A percentile compares a stretch with the other conserved stretches of the same genome.
Conservation (phyloP, 495 filamentous ascomycete species). For the Talaromyces thailandensis region DNA sequence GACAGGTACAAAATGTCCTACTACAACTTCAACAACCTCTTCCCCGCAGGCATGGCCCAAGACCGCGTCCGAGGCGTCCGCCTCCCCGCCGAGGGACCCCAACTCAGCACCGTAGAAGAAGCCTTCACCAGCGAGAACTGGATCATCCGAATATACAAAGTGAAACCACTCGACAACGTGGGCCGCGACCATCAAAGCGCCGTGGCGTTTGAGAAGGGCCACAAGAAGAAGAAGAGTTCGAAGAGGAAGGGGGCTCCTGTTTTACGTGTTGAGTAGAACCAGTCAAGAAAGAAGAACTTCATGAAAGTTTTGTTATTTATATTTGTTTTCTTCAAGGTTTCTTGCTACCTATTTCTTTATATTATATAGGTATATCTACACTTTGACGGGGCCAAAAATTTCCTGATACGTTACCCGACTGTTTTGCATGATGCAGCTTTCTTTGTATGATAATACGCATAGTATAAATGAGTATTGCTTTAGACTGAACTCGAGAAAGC, state of each 20-base stretch:
- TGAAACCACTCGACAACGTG: constrained; percentile 96
- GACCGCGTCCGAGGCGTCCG: constrained; percentile 80
- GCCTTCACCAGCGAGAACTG: constrained; percentile 99
- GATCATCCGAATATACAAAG: constrained; percentile 99
- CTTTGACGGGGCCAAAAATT: neutral
- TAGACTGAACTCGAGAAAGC: neutral
- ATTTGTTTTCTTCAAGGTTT: neutral
- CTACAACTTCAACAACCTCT: constrained; percentile 91
- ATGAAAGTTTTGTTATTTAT: neutral
- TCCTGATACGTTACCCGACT: neutral
- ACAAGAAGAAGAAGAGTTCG: constrained; percentile 83
- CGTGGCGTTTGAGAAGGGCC: constrained; percentile 80
- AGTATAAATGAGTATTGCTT: neutral
- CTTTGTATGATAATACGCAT: constrained; percentile 5
- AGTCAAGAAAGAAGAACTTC: neutral
- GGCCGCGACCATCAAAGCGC: constrained; percentile 82
- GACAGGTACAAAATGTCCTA: constrained; percentile 99
- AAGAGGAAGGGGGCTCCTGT: constrained; percentile 74
- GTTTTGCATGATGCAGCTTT: neutral
- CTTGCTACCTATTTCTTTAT: neutral
- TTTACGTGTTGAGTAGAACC: constrained; percentile 68
- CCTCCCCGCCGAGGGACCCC: constrained; percentile 78
- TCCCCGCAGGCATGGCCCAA: constrained; percentile 82
- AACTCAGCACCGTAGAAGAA: constrained; percentile 85
- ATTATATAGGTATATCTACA: neutral